phyloP scores from a whole-genome alignment of 108 stramenopile species.

The Nitzschia palea region DNA sequence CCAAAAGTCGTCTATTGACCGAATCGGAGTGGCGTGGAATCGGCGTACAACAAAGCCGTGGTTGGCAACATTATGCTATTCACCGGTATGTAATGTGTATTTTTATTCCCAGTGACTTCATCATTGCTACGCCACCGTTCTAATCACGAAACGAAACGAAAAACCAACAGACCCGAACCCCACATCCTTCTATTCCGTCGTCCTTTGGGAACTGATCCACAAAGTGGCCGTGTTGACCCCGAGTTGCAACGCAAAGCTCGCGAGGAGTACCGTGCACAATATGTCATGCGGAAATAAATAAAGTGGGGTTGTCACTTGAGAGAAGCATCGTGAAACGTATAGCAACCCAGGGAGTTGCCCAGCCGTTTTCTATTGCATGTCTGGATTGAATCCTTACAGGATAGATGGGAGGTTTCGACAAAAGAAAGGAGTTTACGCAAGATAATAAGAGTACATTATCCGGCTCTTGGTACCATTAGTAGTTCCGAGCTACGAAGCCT shows the following conservation, averaged over 20 bases:
- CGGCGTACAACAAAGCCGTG: constrained; percentile 97
- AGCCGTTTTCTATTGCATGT: background rate
- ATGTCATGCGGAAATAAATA: constrained; percentile 57
- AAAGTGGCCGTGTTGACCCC: constrained; percentile 86
- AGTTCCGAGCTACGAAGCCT: no score
- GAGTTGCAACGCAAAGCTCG: constrained; percentile 79
- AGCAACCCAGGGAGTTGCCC: background rate
- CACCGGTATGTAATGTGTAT: constrained; percentile 75
- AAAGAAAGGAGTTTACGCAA: no score
- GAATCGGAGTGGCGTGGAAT: constrained; percentile 97
- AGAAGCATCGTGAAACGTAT: background rate
- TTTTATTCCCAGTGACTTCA: background rate
- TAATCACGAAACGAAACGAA: no score
- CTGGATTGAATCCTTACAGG: constrained; percentile 6
- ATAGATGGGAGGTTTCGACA: background rate
- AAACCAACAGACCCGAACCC: constrained; percentile 94
- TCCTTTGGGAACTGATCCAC: constrained; percentile 96
- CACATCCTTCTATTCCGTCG: constrained; percentile 98
- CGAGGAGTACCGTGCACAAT: constrained; percentile 87
- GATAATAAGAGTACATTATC: no score
- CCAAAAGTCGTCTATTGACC: constrained; percentile 90
- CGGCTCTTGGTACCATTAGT: no score
- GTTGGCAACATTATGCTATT: constrained; percentile 98
- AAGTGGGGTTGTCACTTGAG: background rate
- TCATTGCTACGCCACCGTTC: background rate